Conservation (phyloP, 352 stramenopile species). For the Phytophthora fragariae region DNA sequence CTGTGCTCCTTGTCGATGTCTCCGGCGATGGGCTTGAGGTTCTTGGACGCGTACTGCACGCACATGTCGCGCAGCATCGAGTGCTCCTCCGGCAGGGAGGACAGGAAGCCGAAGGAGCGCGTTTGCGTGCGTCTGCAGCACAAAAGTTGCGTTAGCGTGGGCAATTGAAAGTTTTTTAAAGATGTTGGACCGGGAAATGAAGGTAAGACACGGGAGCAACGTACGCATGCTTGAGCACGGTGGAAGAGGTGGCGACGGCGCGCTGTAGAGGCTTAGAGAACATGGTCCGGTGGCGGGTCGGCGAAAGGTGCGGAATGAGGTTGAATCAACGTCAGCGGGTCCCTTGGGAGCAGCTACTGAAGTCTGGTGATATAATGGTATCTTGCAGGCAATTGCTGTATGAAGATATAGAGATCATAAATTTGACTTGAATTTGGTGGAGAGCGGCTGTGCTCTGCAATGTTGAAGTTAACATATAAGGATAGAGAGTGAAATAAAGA, state of each 20-base stretch:
- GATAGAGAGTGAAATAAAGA: background rate
- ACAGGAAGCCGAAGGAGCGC: conserved; percentile 67
- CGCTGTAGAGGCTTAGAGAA: conserved; percentile 53
- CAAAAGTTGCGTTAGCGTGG: conserved; percentile 18
- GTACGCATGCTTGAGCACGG: conserved; percentile 40
- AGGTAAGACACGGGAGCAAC: background rate
- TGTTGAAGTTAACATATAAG: conserved; percentile 17
- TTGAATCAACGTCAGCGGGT: conserved; percentile 26
- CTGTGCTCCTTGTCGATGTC: conserved; percentile 91
- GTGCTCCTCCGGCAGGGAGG: conserved; percentile 94
- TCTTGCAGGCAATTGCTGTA: conserved; percentile 14
- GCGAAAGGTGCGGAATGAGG: conserved; percentile 26
- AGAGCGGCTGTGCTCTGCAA: conserved; percentile 1
- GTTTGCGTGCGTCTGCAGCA: conserved; percentile 34
- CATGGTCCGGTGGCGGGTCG: conserved; percentile 31
- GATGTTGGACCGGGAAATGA: background rate
- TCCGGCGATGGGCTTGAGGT: conserved; percentile 91
- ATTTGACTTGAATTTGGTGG: conserved; percentile 8
- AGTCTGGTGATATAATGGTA: conserved; percentile 13
- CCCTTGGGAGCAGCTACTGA: conserved; percentile 3
- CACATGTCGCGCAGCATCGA: conserved; percentile 97
- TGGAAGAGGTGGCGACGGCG: conserved; percentile 22
- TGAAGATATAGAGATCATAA: conserved; percentile 1
- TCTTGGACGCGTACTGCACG: conserved; percentile 95
- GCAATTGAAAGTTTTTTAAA: conserved; percentile 1